Base-by-base conservation (phyloP, 495 filamentous ascomycete species). In the Aspergillus campestris region DNA sequence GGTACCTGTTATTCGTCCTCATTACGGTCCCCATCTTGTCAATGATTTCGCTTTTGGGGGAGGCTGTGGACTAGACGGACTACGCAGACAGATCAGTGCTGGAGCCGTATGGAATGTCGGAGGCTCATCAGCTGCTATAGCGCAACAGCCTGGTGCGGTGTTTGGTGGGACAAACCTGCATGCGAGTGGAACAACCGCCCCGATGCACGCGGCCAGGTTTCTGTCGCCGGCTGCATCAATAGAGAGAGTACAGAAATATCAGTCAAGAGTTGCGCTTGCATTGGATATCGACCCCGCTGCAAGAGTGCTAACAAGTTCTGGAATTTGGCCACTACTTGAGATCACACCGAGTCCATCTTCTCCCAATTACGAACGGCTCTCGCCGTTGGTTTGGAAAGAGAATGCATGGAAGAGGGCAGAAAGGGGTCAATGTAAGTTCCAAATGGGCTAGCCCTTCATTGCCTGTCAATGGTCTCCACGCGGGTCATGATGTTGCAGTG, bases 71-170 rank as follows among this genome's bases (percentile, higher is more conserved):
- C 33, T 8, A 3, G 48, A 35, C 39, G 35, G 30, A 37, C 18
- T 27, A 34, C 36, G 27, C 6, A 51, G 40, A 38, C 66, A 77
- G 49, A 66, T 80, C 39, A 92, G 87, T 61, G 51, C 66, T 39
- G 86, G 85, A 0, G 74, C 79, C 31, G 72, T 91, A n/a, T 94
- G 89, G 89, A 78, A 79, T 5, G 85, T 92, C 11, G 86, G 89
- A 12, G 86, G 87, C 27, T 52, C 73, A 27, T 75, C 77, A 36
- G 71, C 72, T 10, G 76, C 65, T 8, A 51, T 66, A 34, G 67
- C 67, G 24, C 61, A 64, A 37, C 58, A 62, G 14, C 56, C 70
- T 9, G 48, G 56, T 33, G 72, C 75, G 7, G 60, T 83, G 13
- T 58, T 81, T 40, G 70, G 83, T 58, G 83, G 83, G 8, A 69